These are phyloP conservation scores for Suillus plorans DNA, from an alignment of 768 basidiomycete species.

Conservation along the genomic window DNA sequence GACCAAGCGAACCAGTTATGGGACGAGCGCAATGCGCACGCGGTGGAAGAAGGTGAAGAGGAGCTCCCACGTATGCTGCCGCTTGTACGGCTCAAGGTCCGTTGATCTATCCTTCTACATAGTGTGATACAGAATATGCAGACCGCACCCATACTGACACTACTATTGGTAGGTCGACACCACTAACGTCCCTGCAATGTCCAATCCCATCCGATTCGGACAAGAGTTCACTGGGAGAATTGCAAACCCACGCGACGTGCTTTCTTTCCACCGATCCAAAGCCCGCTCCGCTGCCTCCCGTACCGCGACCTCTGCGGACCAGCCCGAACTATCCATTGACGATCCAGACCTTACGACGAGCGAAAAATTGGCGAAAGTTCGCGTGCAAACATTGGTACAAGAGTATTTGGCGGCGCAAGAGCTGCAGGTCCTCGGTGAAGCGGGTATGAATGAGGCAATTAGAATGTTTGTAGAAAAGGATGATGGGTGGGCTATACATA, in stretches of 20 bases:
- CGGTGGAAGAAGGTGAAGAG: slow-evolving; percentile 60
- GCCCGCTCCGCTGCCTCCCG: slow-evolving; percentile 37
- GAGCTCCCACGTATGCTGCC: slow-evolving; percentile 76
- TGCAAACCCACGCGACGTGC: slow-evolving; percentile 92
- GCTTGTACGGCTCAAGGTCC: slow-evolving; percentile 79
- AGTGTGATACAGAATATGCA: background rate
- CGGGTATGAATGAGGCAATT: slow-evolving; percentile 92
- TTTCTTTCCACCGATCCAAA: slow-evolving; percentile 87
- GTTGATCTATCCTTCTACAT: background rate
- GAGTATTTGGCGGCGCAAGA: slow-evolving; percentile 94
- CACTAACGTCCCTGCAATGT: slow-evolving; percentile 86
- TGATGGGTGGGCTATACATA: slow-evolving; percentile 87
- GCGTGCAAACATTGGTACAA: slow-evolving; percentile 86
- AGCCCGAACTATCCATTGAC: slow-evolving; percentile 81
- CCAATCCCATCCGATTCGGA: slow-evolving; percentile 95
- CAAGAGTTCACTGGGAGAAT: slow-evolving; percentile 90
- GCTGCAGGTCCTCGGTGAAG: slow-evolving; percentile 85
- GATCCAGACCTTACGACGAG: slow-evolving; percentile 62
- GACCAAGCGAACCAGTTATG: slow-evolving; percentile 73
- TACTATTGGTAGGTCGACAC: slow-evolving; percentile 68
- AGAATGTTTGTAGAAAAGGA: slow-evolving; percentile 97
- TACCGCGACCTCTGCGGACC: slow-evolving; percentile 66
- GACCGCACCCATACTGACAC: slow-evolving; percentile 1
- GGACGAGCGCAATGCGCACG: slow-evolving; percentile 70
- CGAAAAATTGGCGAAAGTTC: slow-evolving; percentile 79